Conservation (phyloP, 2,329 filamentous ascomycete genomes). For the Monosporascus sp. region DNA sequence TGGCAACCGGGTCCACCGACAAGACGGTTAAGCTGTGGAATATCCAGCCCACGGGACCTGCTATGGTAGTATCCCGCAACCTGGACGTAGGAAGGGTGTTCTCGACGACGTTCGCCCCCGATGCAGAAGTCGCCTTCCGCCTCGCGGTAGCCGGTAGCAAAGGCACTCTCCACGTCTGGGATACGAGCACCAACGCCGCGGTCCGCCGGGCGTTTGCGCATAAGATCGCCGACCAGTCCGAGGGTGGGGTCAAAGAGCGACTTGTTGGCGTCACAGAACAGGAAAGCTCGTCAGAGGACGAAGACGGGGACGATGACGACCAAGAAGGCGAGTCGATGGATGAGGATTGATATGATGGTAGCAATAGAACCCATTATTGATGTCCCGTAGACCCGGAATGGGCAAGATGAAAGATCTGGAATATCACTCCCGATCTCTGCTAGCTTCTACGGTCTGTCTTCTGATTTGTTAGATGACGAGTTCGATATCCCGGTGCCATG, state of each 20-base stretch:
- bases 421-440: background rate
- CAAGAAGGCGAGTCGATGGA: conserved; percentile 46
- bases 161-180: conserved; percentile 89
- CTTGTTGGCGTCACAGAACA: conserved; percentile 68
- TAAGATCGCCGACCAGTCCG: conserved; percentile 52
- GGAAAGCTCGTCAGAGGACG: conserved; percentile 49
- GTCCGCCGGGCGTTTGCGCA: conserved; percentile 80
- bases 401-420: background rate
- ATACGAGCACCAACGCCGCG: conserved; percentile 86
- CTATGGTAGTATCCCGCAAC: conserved; percentile 86
- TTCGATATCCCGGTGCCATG: too few species aligned
- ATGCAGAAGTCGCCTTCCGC: conserved; percentile 84
- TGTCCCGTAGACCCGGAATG: background rate
- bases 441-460: too few species aligned
- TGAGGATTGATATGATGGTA: conserved; percentile 37
- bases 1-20: conserved; percentile 90
- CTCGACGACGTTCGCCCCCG: conserved; percentile 82
- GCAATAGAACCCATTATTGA: background rate
- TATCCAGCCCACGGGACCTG: conserved; percentile 71
- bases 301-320: conserved; percentile 33
- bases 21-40: conserved; percentile 98
- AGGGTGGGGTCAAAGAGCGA: conserved; percentile 66
- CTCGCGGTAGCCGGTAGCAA: conserved; percentile 93
- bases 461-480: too few species aligned
- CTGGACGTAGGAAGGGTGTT: conserved; percentile 94